Conservation (phyloP, 495 filamentous ascomycete species). For the Clavariopsis aquatica region DNA sequence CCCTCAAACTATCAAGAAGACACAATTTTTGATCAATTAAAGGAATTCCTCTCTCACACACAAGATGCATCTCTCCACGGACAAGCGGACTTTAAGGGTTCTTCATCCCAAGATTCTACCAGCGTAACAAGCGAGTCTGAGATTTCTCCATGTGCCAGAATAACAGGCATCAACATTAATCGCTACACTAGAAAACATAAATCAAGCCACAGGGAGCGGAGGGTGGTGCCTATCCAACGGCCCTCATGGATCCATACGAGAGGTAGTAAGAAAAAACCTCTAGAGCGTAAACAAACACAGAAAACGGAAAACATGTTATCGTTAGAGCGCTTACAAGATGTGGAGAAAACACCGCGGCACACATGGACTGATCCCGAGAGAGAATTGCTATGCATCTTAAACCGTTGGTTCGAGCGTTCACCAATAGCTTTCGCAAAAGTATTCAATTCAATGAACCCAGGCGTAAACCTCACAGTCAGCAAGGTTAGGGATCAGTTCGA, state of each 20-base stretch:
- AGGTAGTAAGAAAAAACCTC: not conserved
- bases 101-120: not conserved
- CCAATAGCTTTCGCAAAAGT: not conserved
- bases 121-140: not conserved
- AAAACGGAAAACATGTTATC: constrained; percentile 1
- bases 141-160: not conserved
- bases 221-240: too few relatives aligned
- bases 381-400: not conserved
- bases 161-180: not conserved
- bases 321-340: not conserved
- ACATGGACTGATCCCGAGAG: not conserved
- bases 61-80: not conserved
- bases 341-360: not conserved
- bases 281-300: not conserved
- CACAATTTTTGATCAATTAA: not conserved
- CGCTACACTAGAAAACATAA: too few relatives aligned
- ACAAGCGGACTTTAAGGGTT: not conserved
- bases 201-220: not conserved
- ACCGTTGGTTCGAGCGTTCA: not conserved
- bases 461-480: not conserved
- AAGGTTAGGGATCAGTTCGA: not conserved
- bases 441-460: not conserved
- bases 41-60: not conserved
- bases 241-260: not conserved
- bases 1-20: not conserved